Conservation (phyloP, 1,284 basidiomycete genomes). For the Mycosarcoma mackinlayi region DNA sequence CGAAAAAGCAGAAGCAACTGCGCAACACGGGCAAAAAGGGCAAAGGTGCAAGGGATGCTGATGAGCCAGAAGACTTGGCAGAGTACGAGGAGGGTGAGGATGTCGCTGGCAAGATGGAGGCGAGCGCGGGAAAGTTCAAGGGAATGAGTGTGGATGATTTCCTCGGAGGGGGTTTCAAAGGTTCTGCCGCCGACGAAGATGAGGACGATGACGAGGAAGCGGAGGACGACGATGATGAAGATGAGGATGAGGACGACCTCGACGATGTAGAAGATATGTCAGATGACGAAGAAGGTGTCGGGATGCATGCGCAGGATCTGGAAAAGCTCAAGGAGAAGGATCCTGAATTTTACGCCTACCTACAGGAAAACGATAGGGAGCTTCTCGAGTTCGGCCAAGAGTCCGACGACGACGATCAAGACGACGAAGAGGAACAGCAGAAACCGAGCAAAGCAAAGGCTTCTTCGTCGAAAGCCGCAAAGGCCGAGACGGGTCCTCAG, state of each 20-base stretch:
- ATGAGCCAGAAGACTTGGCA: constrained; percentile 27
- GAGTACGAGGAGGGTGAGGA: constrained; percentile 44
- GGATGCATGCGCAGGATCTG: constrained; percentile 80
- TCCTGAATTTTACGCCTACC: constrained; percentile 97
- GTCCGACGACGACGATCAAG: constrained; percentile 65
- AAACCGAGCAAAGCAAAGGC: constrained; percentile 24
- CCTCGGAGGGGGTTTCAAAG: constrained; percentile 63
- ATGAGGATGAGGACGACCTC: constrained; percentile 48
- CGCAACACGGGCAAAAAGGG: constrained; percentile 39
- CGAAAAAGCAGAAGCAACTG: constrained; percentile 46
- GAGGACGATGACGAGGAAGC: constrained; percentile 46
- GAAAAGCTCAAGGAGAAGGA: constrained; percentile 92
- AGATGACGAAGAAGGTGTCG: constrained; percentile 53
- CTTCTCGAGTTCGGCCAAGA: constrained; percentile 79
- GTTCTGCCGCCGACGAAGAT: constrained; percentile 43
- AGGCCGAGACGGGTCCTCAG: constrained; percentile 36
- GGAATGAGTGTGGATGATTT: constrained; percentile 66
- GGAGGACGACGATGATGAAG: constrained; percentile 50
- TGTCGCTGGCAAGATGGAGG: constrained; percentile 27
- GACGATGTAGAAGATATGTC: constrained; percentile 59
- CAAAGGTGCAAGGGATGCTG: constrained; percentile 19
- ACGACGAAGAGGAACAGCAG: constrained; percentile 45
- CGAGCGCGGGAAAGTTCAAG: constrained; percentile 22
- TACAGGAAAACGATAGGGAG: constrained; percentile 93
- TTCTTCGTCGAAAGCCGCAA: constrained; percentile 23